Evolutionary conservation across 768 basidiomycete genomes (phyloP), one percentile per base, ranked within the genome.

Genomic region (Tylopilus rubrobrunneus): DNA sequence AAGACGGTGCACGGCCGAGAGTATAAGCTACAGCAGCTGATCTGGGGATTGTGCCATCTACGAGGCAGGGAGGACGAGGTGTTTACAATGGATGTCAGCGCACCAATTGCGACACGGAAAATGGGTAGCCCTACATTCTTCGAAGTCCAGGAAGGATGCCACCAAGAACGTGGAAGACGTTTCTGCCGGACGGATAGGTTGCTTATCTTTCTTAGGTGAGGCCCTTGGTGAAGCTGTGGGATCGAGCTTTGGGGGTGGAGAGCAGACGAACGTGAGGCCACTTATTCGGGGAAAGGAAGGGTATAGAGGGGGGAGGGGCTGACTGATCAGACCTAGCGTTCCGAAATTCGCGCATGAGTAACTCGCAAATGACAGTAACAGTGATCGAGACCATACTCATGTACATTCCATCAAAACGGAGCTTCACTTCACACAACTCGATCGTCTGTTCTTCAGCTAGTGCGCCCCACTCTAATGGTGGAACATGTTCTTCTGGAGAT

Each of bases 381-480:
- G 19, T 21, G 19, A 51, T 21, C 28, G 39, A 47, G 14, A 41
- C 31, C 78, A 56, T 70, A 84, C 83, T 69, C 54, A 80, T 74
- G 7, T 57, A 51, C 33, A 55, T 33, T 33, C 77, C 75, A 52
- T 83, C 78, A 49, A 78, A 79, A 33, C 71, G 67, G 15, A 87
- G 62, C 28, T 75, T 74, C 10, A 86, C 75, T 67, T 86, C 83
- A 49, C 74, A 81, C n/a, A 89, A 56, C 34, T 85, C 80, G 55
- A 89, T 79, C 3, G 66, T 74, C 7, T 72, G 69, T 49, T 87
- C 84, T 63, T 87, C 85, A 5, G 82, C 79, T 69, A 79, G 80
- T 42, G 73, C 68, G 45, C 85, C 84, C 78, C 79, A 77, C 40
- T 77, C 71, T 4, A 67, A 49, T 10, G 65, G 48, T 27, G 62